Evolutionary conservation across 441 rosid species (phyloP).

Genomic region (Erodium trifolium): DNA sequence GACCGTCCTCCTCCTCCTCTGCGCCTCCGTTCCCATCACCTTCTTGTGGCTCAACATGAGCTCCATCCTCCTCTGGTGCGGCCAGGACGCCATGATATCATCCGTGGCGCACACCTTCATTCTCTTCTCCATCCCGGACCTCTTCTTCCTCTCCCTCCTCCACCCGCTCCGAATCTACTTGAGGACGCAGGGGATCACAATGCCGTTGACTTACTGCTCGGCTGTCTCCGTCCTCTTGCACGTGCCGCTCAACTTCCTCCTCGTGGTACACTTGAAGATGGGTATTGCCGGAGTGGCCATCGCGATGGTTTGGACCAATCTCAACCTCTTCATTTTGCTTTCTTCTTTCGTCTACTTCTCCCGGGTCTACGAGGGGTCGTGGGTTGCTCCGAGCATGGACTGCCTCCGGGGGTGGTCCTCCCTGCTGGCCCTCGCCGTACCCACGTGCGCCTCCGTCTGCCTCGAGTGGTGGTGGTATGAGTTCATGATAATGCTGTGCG

Average conservation of each 20-base stretch:
- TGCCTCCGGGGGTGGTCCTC: slow-evolving; percentile 80
- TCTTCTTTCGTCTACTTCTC: slow-evolving; percentile 64
- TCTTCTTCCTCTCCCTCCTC: slow-evolving; percentile 75
- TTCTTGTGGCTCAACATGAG: slow-evolving; percentile 75
- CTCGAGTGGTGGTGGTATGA: slow-evolving; percentile 99
- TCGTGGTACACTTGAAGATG: slow-evolving; percentile 60
- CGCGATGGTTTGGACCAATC: slow-evolving; percentile 87
- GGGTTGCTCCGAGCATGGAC: slow-evolving; percentile 71
- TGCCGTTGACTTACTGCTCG: slow-evolving; percentile 81
- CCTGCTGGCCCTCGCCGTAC: slow-evolving; percentile 67
- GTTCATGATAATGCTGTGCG: slow-evolving; percentile 83
- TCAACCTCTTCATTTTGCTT: slow-evolving; percentile 61
- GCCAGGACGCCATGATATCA: slow-evolving; percentile 76
- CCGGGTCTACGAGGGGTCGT: slow-evolving; percentile 56
- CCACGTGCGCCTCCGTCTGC: slow-evolving; percentile 86
- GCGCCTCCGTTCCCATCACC: slow-evolving; percentile 68
- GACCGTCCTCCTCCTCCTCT: slow-evolving; percentile 85
- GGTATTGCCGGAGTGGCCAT: slow-evolving; percentile 84
- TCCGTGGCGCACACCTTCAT: slow-evolving; percentile 68
- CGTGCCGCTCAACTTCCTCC: slow-evolving; percentile 61
- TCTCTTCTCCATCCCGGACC: slow-evolving; percentile 76
- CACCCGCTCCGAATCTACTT: slow-evolving; percentile 86
- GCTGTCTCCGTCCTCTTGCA: slow-evolving; percentile 78
- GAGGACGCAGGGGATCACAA: slow-evolving; percentile 73
- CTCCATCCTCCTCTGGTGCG: slow-evolving; percentile 60